Percentiles rank a stretch among this genome's conserved stretches.
phyloP scores from a whole-genome alignment of 768 basidiomycete species.

The Coprinopsis cinerea region DNA sequence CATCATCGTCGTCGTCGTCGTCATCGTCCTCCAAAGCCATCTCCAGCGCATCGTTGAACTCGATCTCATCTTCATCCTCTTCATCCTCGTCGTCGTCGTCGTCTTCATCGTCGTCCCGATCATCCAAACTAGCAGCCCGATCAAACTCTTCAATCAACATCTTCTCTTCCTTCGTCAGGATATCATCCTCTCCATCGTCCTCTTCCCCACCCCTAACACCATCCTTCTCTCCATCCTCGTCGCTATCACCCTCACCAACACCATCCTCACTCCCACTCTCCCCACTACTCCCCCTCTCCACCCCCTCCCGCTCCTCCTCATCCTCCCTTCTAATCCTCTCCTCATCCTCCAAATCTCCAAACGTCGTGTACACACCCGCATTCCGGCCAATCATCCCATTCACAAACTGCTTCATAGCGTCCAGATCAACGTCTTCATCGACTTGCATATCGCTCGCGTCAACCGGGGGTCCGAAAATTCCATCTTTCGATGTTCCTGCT shows the following conservation, averaged over 20 bases:
- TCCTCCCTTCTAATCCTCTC: slow-evolving; percentile 45
- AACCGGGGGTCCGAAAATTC: too few species aligned
- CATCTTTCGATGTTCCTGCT: slow-evolving; percentile 23
- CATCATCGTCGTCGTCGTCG: slow-evolving; percentile 30
- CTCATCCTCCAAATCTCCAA: slow-evolving; percentile 61
- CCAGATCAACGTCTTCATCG: slow-evolving; percentile 40
- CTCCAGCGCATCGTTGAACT: background rate
- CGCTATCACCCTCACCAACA: slow-evolving; percentile 25
- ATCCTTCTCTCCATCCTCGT: slow-evolving; percentile 28
- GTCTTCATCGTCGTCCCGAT: slow-evolving; percentile 27
- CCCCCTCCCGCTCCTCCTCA: slow-evolving; percentile 27
- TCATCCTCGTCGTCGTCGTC: slow-evolving; percentile 19
- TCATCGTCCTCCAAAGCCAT: slow-evolving; percentile 18
- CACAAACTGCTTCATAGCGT: slow-evolving; percentile 50
- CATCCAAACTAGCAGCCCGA: slow-evolving; percentile 29
- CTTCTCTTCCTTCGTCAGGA: slow-evolving; percentile 33
- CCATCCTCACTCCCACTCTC: slow-evolving; percentile 25
- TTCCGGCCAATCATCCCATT: slow-evolving; percentile 38
- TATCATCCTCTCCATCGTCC: slow-evolving; percentile 26
- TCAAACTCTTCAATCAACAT: slow-evolving; percentile 42
- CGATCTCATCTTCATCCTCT: background rate
- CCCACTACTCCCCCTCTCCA: slow-evolving; percentile 19
- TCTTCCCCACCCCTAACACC: slow-evolving; percentile 28
- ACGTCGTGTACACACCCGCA: slow-evolving; percentile 47
- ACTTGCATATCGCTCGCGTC: slow-evolving; percentile 71